Conservation (phyloP, 2,329 filamentous ascomycete species). For the Dactylellina leptospora region DNA sequence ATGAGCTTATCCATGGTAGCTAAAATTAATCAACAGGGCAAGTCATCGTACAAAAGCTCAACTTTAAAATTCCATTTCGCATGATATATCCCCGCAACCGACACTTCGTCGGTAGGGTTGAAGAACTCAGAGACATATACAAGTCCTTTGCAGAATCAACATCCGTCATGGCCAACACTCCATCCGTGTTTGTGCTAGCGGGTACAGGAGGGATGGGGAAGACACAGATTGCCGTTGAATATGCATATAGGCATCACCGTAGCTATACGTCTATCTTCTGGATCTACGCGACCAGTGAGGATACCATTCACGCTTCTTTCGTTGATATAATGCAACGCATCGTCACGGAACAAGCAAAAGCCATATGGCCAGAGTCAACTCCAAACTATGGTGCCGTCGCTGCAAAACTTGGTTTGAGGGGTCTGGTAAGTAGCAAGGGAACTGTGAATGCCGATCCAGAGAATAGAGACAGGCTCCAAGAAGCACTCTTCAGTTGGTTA, state of each 20-base stretch:
- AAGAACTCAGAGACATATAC: neutral
- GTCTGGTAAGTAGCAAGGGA: neutral
- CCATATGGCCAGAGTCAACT: constrained; percentile 1
- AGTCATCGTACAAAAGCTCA: neutral
- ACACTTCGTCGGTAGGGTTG: constrained; percentile 7
- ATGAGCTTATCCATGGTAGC: too few relatives aligned
- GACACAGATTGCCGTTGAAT: constrained; percentile 17
- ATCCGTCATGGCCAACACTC: neutral
- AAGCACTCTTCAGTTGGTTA: constrained; percentile 1
- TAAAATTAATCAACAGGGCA: too few relatives aligned
- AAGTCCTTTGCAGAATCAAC: neutral
- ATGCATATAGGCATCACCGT: neutral
- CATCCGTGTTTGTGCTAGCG: neutral
- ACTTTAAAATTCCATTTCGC: constrained; percentile 9
- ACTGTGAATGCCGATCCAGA: neutral
- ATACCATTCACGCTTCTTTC: neutral
- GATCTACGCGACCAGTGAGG: neutral
- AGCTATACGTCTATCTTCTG: constrained; percentile 9
- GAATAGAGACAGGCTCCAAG: neutral
- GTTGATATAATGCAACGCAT: constrained; percentile 8
- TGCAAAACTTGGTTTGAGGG: constrained; percentile 8
- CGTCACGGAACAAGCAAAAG: constrained; percentile 5
- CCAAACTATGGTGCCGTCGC: constrained; percentile 1
- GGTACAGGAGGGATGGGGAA: constrained; percentile 17
- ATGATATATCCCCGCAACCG: constrained; percentile 8